phyloP scores from a whole-genome alignment of 352 stramenopile genomes.

The Globisporangium middletonii region DNA sequence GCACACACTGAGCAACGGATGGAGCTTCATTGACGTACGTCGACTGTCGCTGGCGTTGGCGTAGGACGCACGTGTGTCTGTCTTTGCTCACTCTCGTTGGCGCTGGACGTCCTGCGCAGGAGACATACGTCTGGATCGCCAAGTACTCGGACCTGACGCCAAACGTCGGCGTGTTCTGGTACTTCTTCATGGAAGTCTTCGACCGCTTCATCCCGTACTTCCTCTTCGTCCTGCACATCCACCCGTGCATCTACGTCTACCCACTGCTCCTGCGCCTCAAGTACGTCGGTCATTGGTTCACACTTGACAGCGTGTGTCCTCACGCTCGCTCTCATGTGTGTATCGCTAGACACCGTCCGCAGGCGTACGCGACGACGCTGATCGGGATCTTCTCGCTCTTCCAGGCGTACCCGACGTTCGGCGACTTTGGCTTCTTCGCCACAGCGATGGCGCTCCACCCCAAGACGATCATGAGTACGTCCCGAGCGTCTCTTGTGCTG shows the following conservation, averaged over 20 bases:
- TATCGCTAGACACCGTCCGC: slow-evolving; percentile 46
- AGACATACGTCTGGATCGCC: slow-evolving; percentile 79
- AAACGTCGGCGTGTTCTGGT: slow-evolving; percentile 86
- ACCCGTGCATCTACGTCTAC: slow-evolving; percentile 76
- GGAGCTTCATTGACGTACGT: slow-evolving; percentile 56
- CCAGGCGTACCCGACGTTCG: slow-evolving; percentile 71
- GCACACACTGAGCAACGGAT: slow-evolving; percentile 39
- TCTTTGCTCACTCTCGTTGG: not conserved
- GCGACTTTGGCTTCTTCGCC: slow-evolving; percentile 79
- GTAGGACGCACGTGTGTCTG: too few relatives aligned
- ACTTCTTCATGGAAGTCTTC: slow-evolving; percentile 88
- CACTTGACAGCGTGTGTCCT: not conserved
- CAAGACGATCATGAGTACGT: slow-evolving; percentile 72
- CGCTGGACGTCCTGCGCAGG: slow-evolving; percentile 15
- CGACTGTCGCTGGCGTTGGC: not conserved
- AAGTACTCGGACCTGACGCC: slow-evolving; percentile 79
- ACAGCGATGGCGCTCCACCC: slow-evolving; percentile 60
- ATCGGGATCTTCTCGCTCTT: slow-evolving; percentile 78
- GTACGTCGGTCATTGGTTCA: slow-evolving; percentile 22
- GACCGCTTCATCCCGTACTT: slow-evolving; percentile 85
- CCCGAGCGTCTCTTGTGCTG: not conserved
- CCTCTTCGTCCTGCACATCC: slow-evolving; percentile 70
- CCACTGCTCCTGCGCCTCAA: slow-evolving; percentile 72
- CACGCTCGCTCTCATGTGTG: not conserved
- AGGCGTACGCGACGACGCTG: slow-evolving; percentile 57